phyloP scores from a whole-genome alignment of 2,329 filamentous ascomycete genomes.

The Colletotrichum cereale region DNA sequence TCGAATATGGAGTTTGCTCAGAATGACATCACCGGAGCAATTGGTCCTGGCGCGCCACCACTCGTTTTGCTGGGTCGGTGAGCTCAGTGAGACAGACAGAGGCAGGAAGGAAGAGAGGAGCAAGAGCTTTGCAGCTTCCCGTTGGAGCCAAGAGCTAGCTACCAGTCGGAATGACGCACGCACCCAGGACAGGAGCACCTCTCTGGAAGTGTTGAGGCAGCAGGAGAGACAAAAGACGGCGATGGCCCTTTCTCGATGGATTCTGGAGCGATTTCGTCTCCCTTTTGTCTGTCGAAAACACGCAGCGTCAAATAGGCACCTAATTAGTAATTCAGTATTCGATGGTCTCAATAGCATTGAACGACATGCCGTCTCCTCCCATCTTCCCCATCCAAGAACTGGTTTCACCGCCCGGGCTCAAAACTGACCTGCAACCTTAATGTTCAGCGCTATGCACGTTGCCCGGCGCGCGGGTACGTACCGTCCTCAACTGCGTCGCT shows the following conservation, averaged over 20 bases:
- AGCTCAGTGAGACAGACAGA: constrained; percentile 20
- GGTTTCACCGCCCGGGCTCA: constrained; percentile 36
- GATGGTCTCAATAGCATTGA: constrained; percentile 11
- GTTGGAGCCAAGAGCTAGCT: not conserved
- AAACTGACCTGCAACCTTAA: constrained; percentile 41
- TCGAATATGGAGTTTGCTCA: constrained; percentile 21
- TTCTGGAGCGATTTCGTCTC: not conserved
- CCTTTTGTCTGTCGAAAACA: not conserved
- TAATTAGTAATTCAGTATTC: not conserved
- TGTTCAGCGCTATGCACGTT: constrained; percentile 35
- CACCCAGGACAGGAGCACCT: not conserved
- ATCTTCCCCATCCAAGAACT: constrained; percentile 24
- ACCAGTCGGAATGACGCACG: constrained; percentile 1
- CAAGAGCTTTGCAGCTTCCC: constrained; percentile 12
- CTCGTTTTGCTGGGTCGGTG: constrained; percentile 9
- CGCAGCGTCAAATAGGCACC: not conserved
- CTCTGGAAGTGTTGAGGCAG: constrained; percentile 4
- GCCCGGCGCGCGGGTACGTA: constrained; percentile 20
- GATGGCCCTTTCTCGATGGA: too few relatives aligned
- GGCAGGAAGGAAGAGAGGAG: not conserved
- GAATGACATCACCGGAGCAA: constrained; percentile 44
- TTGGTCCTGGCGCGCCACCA: constrained; percentile 35
- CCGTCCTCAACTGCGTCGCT: not conserved
- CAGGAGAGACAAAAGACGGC: not conserved
- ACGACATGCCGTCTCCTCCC: constrained; percentile 15